phyloP scores from a whole-genome alignment of 129 eudicot species.

The Deinandra increscens region DNA sequence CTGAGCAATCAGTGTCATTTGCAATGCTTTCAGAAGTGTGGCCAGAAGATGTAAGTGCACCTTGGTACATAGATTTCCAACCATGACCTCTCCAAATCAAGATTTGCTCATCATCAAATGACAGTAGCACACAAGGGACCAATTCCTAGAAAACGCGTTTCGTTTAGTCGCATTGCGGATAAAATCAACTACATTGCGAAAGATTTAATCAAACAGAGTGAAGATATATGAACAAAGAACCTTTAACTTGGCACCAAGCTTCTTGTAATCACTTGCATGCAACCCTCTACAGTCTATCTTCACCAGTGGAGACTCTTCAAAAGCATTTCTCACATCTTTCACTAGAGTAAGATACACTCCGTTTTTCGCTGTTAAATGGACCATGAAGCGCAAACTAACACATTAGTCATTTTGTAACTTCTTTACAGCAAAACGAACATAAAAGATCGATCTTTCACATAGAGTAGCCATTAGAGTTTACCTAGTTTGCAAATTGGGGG shows the following conservation, averaged over 20 bases:
- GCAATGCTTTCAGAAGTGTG: slow-evolving; percentile 2
- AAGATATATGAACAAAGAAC: slow-evolving; percentile 35
- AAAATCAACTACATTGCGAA: background rate
- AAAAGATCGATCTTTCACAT: background rate
- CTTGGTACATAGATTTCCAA: slow-evolving; percentile 77
- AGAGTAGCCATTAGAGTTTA: slow-evolving; percentile 23
- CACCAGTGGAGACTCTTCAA: slow-evolving; percentile 78
- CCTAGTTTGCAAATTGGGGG: slow-evolving; percentile 89
- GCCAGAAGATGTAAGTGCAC: slow-evolving; percentile 26
- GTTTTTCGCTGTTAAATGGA: slow-evolving; percentile 61
- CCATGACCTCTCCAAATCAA: slow-evolving; percentile 87
- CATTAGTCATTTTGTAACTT: background rate
- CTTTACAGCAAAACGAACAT: background rate
- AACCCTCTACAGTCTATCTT: slow-evolving; percentile 84
- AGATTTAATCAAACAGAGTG: slow-evolving; percentile 1
- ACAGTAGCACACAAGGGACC: slow-evolving; percentile 94
- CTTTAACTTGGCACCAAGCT: slow-evolving; percentile 92
- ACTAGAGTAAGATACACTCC: slow-evolving; percentile 74
- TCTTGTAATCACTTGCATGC: slow-evolving; percentile 96
- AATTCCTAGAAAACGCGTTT: slow-evolving; percentile 53
- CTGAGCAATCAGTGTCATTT: slow-evolving; percentile 27
- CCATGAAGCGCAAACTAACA: slow-evolving; percentile 5
- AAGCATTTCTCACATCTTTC: slow-evolving; percentile 86
- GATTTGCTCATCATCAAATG: slow-evolving; percentile 95
- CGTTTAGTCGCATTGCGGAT: background rate